phyloP scores from a whole-genome alignment of 2,329 filamentous ascomycete species.

The Cryphonectria carpinicola region DNA sequence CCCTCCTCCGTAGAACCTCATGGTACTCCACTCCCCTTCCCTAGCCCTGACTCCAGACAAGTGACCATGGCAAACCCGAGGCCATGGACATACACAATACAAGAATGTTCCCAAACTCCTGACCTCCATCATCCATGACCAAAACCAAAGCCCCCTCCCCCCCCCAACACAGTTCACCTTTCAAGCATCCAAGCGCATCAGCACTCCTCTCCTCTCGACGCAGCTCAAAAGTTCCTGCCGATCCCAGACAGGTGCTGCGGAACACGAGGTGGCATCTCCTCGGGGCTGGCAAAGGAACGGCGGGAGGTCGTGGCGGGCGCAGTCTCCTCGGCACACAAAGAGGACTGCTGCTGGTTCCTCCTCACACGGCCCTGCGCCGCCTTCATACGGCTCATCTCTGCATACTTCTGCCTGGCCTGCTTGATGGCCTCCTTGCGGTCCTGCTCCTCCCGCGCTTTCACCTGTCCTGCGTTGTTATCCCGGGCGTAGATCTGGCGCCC shows the following conservation, averaged over 20 bases:
- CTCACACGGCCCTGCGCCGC: conserved; percentile 60
- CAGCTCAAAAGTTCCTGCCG: not conserved
- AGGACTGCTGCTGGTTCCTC: conserved; percentile 33
- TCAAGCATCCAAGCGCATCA: not conserved
- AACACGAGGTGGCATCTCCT: conserved; percentile 8
- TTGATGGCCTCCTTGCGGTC: conserved; percentile 59
- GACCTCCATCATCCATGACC: too few relatives aligned
- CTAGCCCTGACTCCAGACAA: not conserved
- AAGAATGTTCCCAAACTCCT: not conserved
- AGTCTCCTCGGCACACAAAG: conserved; percentile 19
- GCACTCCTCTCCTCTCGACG: not conserved
- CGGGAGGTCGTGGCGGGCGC: not conserved
- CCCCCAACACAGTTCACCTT: too few relatives aligned
- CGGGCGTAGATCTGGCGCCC: conserved; percentile 58
- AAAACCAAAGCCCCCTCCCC: too few relatives aligned
- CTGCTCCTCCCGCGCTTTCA: conserved; percentile 56
- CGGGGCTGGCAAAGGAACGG: not conserved
- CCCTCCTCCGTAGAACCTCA: not conserved
- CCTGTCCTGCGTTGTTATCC: conserved; percentile 52
- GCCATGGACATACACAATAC: not conserved
- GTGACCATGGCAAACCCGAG: not conserved
- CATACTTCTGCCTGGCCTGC: conserved; percentile 61
- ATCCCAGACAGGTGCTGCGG: conserved; percentile 15
- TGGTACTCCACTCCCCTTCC: not conserved
- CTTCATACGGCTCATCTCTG: conserved; percentile 63